Base-by-base conservation (phyloP, 192 early-diverging fungal species). In the Linnemannia zychae region DNA sequence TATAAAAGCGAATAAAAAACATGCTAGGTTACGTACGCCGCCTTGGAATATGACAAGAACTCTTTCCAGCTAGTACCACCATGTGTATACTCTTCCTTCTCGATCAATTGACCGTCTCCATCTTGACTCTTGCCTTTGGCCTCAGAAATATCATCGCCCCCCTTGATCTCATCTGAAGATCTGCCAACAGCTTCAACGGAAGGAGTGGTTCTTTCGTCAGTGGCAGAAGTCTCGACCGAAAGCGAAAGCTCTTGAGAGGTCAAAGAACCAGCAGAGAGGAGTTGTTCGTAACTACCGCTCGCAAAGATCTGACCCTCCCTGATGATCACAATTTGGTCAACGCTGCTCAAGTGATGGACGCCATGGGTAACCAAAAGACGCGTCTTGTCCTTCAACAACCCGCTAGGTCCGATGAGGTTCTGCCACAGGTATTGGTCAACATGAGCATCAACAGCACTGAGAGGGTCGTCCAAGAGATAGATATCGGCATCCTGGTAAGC, bases 391-490 rank as follows among this genome's bases (percentile, higher is more conserved):
- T 90, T 90, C 17, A 98, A 88, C 46, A 98, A 68, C 34, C 96
- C 97, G 6, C 92, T 80, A 22, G 95, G 95, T 15, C 97, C 97
- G 57, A 98, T 89, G 1, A 82, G 44, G 34, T 82, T 49, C 28
- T 60, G 9, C 80, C 80, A 82, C 3, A 82, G n/a, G 33, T 82
- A 70, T 13, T 76, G 80, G 28, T 76, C 74, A 1, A 82, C 80
- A 44, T 82, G 80, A 0, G 80, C 80, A 76, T 82, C 80, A 0
- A 98, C 95, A 16, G 96, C 97, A 66, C 92, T 92, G 67, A 99
- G 87, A n/a, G 96, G 96, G 48, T 98, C 97, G 77, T 97, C 97
- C 11, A 98, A 77, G 0, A 97, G 81, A 7, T 95, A 90, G 71
- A 97, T 93, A 49, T 97, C 96, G 6, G 93, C 88, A 72, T 93